Conservation (phyloP, 768 basidiomycete species). For the Boletus huronensis region DNA sequence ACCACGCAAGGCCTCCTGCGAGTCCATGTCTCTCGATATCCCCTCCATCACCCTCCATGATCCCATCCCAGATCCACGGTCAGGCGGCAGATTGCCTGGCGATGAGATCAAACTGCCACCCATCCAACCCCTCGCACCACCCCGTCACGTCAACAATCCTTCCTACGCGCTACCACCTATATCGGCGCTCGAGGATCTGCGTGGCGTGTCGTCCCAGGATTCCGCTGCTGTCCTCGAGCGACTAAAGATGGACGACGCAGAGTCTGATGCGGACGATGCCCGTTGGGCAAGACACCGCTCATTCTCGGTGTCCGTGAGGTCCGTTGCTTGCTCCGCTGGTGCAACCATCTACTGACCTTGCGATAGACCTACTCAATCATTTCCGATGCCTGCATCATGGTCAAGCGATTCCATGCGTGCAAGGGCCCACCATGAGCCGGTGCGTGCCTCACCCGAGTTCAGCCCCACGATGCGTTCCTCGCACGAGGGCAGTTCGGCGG, state of each 20-base stretch:
- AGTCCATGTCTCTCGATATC: constrained; percentile 33
- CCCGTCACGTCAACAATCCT: constrained; percentile 30
- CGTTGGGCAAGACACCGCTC: constrained; percentile 44
- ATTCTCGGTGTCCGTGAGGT: constrained; percentile 40
- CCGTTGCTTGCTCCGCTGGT: background rate
- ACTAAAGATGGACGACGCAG: constrained; percentile 51
- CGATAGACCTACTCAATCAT: constrained; percentile 17
- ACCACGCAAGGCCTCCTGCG: constrained; percentile 25
- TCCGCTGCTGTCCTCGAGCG: constrained; percentile 65
- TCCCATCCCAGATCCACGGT: constrained; percentile 24
- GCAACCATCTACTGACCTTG: background rate
- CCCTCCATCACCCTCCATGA: constrained; percentile 36
- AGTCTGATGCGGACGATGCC: constrained; percentile 16
- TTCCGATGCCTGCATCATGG: constrained; percentile 26
- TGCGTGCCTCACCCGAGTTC: constrained; percentile 15
- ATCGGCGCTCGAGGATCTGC: constrained; percentile 61
- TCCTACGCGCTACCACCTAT: constrained; percentile 64
- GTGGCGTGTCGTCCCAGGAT: constrained; percentile 49
- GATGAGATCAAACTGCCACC: constrained; percentile 42
- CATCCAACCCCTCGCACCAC: constrained; percentile 35
- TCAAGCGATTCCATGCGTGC: constrained; percentile 18
- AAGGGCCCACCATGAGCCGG: constrained; percentile 16
- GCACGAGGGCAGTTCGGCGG: constrained; percentile 46
- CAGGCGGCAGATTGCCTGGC: constrained; percentile 23
- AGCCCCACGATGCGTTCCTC: constrained; percentile 30